Evolutionary conservation across 208 protist genomes (phyloP).

Genomic region (Leishmania aethiopica): DNA sequence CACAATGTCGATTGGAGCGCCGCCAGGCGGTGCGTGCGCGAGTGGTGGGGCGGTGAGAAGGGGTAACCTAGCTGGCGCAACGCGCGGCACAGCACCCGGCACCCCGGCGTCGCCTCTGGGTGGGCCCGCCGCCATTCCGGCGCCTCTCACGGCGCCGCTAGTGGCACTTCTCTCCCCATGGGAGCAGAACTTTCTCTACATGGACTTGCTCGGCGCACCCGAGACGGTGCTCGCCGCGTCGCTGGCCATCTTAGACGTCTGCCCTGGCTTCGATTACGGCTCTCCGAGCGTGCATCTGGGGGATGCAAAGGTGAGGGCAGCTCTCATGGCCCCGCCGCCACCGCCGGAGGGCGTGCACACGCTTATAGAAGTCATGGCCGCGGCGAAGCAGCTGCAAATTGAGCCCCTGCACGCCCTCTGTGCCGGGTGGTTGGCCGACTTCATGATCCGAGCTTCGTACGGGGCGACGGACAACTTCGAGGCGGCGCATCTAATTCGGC

Average conservation of each 20-base stretch:
- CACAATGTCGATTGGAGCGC: background rate
- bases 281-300: constrained; percentile 43
- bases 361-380: constrained; percentile 45
- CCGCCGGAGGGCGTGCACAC: constrained; percentile 39
- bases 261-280: constrained; percentile 57
- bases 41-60: background rate
- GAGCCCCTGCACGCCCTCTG: constrained; percentile 59
- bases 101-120: background rate
- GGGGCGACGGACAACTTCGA: constrained; percentile 64
- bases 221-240: constrained; percentile 27
- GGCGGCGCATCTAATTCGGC: constrained; percentile 69
- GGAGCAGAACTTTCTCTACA: constrained; percentile 71
- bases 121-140: constrained; percentile 39
- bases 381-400: constrained; percentile 58
- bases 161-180: constrained; percentile 52
- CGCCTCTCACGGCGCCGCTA: constrained; percentile 61
- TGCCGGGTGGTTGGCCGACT: constrained; percentile 68
- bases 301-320: constrained; percentile 17
- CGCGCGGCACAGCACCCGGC: background rate
- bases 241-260: constrained; percentile 32
- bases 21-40: background rate
- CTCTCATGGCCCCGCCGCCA: constrained; percentile 36
- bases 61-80: background rate
- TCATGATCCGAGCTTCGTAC: constrained; percentile 69
- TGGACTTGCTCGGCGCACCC: constrained; percentile 48